Evolutionary conservation across 2,329 filamentous ascomycete species (phyloP), one percentile per base, ranked within the genome.

Genomic region (Coleophoma crateriformis): DNA sequence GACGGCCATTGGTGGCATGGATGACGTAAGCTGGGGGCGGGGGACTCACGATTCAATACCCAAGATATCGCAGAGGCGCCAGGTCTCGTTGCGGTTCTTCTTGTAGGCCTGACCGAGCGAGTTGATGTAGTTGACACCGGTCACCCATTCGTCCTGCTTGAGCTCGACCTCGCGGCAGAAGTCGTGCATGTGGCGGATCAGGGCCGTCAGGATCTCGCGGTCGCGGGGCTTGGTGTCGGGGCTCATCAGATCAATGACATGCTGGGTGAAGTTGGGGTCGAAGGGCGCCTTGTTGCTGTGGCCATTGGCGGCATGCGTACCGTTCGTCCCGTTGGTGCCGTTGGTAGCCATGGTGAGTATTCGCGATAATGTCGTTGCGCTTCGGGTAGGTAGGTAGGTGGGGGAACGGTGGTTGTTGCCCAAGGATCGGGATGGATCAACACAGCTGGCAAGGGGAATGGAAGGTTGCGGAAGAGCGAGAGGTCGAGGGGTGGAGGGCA

Each of bases 41-140:
- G 2, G 13, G 13, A 74, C 80, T 67, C 64, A 84, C 78, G 82
- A 82, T 67, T 90, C 87, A 19, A 85, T 71, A 39, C 82, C 81
- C 54, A 84, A 72, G 34, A 85, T 74, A 61, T 85, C 82, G 53
- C 74, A 83, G 48, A 85, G 70, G 51, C 80, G 73, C 65, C 84
- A 81, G 19, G 78, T 78, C 67, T 85, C 82, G 50, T 85, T 85
- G 48, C 82, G 74, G 61, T 75, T 77, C 41, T 78, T 72, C 56
- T 79, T 71, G 53, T 78, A 82, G 79, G 84, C 84, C 58, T 76
- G 72, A 17, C 82, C 82, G 0, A 79, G 77, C 70, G 75, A 76
- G 60, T 85, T 85, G 61, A 85, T 69, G 59, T 81, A 58, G 33
- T 79, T 33, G 15, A 82, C 74, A 32, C 71, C 78, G 1, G 69